Conservation (phyloP, 192 early-diverging fungal species). For the Rhizoclosmatium globosum region DNA sequence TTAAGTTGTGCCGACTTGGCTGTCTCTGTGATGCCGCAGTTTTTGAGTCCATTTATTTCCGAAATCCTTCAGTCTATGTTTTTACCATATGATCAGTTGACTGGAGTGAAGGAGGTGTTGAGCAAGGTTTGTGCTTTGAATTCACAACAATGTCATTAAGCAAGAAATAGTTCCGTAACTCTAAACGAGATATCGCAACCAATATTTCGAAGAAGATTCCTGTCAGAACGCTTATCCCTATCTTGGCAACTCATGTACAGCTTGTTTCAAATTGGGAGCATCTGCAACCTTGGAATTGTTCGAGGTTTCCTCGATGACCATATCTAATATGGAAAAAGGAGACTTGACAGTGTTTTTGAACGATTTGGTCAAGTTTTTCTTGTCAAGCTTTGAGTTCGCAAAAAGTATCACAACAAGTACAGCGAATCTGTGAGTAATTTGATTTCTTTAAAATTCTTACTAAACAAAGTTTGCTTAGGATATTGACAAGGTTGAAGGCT, state of each 20-base stretch:
- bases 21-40: constrained; percentile 73
- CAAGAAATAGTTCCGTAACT: constrained; percentile 12
- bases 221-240: constrained; percentile 70
- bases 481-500: constrained; percentile 61
- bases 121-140: constrained; percentile 8
- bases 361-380: constrained; percentile 88
- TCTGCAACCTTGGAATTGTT: constrained; percentile 68
- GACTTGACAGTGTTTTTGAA: constrained; percentile 76
- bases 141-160: neutral
- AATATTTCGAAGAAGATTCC: constrained; percentile 67
- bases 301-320: constrained; percentile 71
- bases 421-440: neutral
- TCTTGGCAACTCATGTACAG: constrained; percentile 63
- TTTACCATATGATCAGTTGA: constrained; percentile 52
- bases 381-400: constrained; percentile 61
- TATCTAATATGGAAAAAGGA: constrained; percentile 68
- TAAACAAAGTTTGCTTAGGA: constrained; percentile 4
- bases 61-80: constrained; percentile 65
- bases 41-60: constrained; percentile 75
- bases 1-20: constrained; percentile 60
- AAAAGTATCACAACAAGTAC: constrained; percentile 38
- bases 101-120: constrained; percentile 35
- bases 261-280: constrained; percentile 43
- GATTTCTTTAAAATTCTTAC: neutral
- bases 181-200: constrained; percentile 48